Conservation (phyloP, 1,284 basidiomycete genomes). For the Tilletia caries region DNA sequence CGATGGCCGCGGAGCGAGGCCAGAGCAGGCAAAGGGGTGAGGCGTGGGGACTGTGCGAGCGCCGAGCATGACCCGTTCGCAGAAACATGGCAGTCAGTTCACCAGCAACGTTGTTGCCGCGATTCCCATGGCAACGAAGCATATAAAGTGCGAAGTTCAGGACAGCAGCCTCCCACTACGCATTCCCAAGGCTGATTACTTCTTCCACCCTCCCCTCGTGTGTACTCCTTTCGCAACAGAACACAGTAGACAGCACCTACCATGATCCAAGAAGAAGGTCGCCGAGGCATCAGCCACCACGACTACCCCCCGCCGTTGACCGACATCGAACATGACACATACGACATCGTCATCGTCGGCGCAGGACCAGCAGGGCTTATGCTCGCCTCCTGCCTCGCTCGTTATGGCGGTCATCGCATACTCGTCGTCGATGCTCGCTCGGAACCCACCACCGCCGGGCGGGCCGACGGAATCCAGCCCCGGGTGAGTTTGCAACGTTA, state of each 20-base stretch:
- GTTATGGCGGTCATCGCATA: conserved; percentile 46
- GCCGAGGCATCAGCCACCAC: conserved; percentile 16
- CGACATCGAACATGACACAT: conserved; percentile 35
- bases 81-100: no score
- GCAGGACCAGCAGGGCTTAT: conserved; percentile 51
- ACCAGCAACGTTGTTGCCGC: no score
- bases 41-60: no score
- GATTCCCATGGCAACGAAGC: no score
- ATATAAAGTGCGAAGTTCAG: no score
- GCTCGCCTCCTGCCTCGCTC: conserved; percentile 39
- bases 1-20: no score
- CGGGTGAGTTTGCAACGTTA: conserved; percentile 21
- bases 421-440: conserved; percentile 53
- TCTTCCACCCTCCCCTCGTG: neutral
- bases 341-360: conserved; percentile 48
- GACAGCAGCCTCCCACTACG: neutral
- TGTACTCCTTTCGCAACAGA: neutral
- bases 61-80: no score
- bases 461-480: conserved; percentile 56
- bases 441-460: conserved; percentile 53
- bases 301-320: conserved; percentile 39
- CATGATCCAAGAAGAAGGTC: conserved; percentile 3
- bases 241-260: neutral
- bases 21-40: no score
- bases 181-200: neutral